Base-by-base conservation (phyloP, 441 rosid species). In the Aleurites moluccanus region DNA sequence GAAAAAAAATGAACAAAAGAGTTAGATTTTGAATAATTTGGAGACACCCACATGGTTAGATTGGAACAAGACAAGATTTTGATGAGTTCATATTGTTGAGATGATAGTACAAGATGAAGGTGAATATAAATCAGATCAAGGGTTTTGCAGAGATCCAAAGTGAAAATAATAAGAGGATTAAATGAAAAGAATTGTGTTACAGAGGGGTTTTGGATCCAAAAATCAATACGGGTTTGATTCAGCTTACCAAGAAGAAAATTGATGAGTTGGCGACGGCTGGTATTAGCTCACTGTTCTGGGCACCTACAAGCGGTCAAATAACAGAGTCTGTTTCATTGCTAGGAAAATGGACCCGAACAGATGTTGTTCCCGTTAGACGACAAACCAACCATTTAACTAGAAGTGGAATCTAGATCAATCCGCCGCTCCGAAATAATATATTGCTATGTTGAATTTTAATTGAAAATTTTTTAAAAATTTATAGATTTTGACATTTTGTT, bases 1-100 rank as follows among this genome's bases (percentile, higher is more conserved):
- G 83, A 73, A 70, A 63, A n/a, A 45, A 64, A 71, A 23, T 50
- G 60, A 3, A 75, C 16, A 50, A 56, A 69, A 16, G 49, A 8
- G 30, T 55, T 28, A 47, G 81, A 27, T 55, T 68, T 73, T 35
- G 85, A 69, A 63, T 80, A 72, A 52, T 69, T 82, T 65, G 83
- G 60, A 9, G 79, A 69, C 27, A 80, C 47, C 84, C 83, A 74
- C n/a, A 73, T 14, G 14, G 75, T 50, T 56, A 76, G 62, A 85
- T 64, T 74, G 64, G 80, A 80, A 60, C 64, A 82, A 76, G 73
- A 64, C 89, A 88, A 87, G 77, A 35, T 59, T 67, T 60, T 55
- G 21, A 55, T 28, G 45, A 45, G 40, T 9, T 45, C 30, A 2
- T 45, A 5, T 45, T 66, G 20, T 49, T 66, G 10, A 45, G 25